Conservation (phyloP, 2,329 filamentous ascomycete genomes). For the Talaromyces funiculosus region DNA sequence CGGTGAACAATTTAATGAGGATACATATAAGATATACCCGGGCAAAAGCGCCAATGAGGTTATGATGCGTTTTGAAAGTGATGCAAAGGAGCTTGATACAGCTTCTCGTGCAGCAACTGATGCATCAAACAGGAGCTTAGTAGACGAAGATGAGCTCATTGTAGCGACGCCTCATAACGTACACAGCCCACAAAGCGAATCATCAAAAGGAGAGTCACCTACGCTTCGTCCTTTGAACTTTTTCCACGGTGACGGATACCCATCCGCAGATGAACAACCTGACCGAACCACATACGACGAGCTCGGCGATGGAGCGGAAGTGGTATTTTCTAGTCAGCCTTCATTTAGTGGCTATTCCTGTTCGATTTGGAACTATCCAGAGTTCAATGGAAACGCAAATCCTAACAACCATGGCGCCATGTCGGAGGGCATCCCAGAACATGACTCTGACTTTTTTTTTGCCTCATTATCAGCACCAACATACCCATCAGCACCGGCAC, state of each 20-base stretch:
- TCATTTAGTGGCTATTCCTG: too few relatives aligned
- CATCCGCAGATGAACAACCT: neutral
- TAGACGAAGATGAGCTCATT: neutral
- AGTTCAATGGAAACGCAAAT: too few relatives aligned
- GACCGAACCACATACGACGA: neutral
- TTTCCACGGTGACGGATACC: too few relatives aligned
- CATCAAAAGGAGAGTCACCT: neutral
- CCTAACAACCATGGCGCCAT: too few relatives aligned
- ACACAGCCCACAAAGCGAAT: neutral
- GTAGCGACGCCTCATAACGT: neutral
- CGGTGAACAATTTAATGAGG: too few relatives aligned
- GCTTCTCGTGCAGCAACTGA: conserved; percentile 1
- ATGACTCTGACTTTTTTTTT: too few relatives aligned
- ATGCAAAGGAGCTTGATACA: neutral
- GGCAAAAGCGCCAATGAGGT: neutral
- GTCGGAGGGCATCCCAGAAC: too few relatives aligned
- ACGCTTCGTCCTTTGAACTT: neutral
- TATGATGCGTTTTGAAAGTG: neutral
- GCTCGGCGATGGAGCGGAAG: neutral
- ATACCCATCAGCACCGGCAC: too few relatives aligned
- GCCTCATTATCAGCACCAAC: too few relatives aligned
- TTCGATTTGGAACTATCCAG: too few relatives aligned
- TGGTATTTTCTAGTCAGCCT: neutral
- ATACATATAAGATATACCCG: neutral
- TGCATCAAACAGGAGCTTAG: neutral